Conservation (phyloP, 1,284 basidiomycete species). For the Microbotryomycetes sp. region DNA sequence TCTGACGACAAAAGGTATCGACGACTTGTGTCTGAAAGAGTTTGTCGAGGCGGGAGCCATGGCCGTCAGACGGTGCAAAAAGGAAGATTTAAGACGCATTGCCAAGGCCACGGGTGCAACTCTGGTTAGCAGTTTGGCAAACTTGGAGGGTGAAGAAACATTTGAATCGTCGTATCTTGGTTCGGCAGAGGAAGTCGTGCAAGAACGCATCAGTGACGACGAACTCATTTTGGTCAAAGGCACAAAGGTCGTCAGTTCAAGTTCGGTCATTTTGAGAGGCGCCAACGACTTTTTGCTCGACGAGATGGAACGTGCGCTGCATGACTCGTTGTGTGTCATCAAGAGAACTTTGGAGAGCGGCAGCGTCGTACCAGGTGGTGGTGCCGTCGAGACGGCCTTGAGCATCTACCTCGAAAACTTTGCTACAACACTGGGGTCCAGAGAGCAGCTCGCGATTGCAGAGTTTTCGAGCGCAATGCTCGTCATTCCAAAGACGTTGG, state of each 20-base stretch:
- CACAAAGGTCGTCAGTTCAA: slow-evolving; percentile 89
- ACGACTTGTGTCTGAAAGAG: slow-evolving; percentile 96
- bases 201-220: slow-evolving; percentile 97
- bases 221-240: slow-evolving; percentile 97
- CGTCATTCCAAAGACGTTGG: slow-evolving; percentile 92
- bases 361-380: slow-evolving; percentile 91
- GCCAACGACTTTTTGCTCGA: slow-evolving; percentile 99
- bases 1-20: slow-evolving; percentile 97
- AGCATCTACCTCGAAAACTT: slow-evolving; percentile 99
- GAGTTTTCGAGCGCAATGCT: slow-evolving; percentile 92
- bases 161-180: slow-evolving; percentile 89
- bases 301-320: slow-evolving; percentile 96
- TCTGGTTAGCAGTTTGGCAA: slow-evolving; percentile 85
- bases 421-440: slow-evolving; percentile 91
- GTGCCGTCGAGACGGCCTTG: slow-evolving; percentile 92
- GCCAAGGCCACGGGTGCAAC: slow-evolving; percentile 96
- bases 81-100: slow-evolving; percentile 94
- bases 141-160: slow-evolving; percentile 96
- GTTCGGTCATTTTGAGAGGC: slow-evolving; percentile 88
- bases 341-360: slow-evolving; percentile 97
- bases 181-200: slow-evolving; percentile 87
- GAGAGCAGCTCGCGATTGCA: slow-evolving; percentile 97
- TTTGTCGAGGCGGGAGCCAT: slow-evolving; percentile 99
- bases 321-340: slow-evolving; percentile 91
- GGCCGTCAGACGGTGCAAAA: slow-evolving; percentile 94